Conservation (phyloP, 2,329 filamentous ascomycete species). For the Colletotrichum cereale region DNA sequence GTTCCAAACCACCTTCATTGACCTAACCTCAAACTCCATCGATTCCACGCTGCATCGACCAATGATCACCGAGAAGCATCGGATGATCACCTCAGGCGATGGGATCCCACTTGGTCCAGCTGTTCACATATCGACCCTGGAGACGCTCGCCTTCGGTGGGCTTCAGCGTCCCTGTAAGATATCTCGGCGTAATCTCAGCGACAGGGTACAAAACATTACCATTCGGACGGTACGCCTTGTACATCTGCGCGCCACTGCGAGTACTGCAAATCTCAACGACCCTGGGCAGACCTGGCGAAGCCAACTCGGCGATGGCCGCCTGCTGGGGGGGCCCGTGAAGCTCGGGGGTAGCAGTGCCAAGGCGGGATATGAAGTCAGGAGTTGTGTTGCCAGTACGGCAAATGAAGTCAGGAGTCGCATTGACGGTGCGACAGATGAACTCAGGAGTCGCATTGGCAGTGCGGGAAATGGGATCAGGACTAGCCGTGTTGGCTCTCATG, state of each 20-base stretch:
- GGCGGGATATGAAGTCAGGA: conserved; percentile 21
- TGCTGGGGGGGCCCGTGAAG: conserved; percentile 38
- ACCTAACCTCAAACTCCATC: background rate
- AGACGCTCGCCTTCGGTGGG: conserved; percentile 19
- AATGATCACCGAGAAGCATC: background rate
- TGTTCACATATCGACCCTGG: conserved; percentile 25
- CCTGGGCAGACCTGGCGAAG: conserved; percentile 38
- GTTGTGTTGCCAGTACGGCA: background rate
- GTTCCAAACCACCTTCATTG: background rate
- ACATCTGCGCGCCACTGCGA: conserved; percentile 33
- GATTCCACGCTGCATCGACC: background rate
- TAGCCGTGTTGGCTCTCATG: conserved; percentile 14
- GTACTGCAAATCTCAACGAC: conserved; percentile 39
- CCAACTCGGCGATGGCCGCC: conserved; percentile 38
- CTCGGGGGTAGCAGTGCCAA: conserved; percentile 39
- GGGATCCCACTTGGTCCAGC: conserved; percentile 32
- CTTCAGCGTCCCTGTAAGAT: conserved; percentile 33
- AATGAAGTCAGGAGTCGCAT: conserved; percentile 7
- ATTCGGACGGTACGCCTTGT: conserved; percentile 35
- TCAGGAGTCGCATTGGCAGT: conserved; percentile 33
- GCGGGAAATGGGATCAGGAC: conserved; percentile 14
- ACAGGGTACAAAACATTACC: conserved; percentile 20
- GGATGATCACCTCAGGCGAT: background rate
- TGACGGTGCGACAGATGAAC: background rate
- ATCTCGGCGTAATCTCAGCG: conserved; percentile 22